phyloP scores from a whole-genome alignment of 2,329 filamentous ascomycete genomes.

The Penicillium sp. region DNA sequence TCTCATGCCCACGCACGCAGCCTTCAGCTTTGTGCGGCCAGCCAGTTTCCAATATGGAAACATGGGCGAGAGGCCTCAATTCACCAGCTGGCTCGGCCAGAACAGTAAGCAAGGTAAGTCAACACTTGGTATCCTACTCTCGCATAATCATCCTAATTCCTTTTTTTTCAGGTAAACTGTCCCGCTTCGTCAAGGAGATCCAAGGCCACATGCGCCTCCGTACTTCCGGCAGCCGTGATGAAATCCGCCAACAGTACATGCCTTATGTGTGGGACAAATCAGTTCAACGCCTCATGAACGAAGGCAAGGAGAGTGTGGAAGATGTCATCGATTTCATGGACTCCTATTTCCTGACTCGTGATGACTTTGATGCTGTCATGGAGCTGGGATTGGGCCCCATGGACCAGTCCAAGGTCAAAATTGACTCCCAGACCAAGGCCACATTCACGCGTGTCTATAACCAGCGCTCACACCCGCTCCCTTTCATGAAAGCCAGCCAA shows the following conservation, averaged over 20 bases:
- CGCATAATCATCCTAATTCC: neutral
- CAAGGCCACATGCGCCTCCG: slow-evolving; percentile 95
- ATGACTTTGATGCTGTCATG: slow-evolving; percentile 89
- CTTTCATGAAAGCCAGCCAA: slow-evolving; percentile 91
- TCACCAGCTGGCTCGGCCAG: slow-evolving; percentile 91
- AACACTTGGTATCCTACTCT: neutral
- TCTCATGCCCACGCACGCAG: slow-evolving; percentile 91
- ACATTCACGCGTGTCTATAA: slow-evolving; percentile 94
- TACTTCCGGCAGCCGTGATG: slow-evolving; percentile 85
- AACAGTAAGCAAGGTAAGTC: slow-evolving; percentile 78
- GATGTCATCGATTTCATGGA: slow-evolving; percentile 95
- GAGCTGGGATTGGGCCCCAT: slow-evolving; percentile 88
- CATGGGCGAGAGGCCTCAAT: slow-evolving; percentile 67
- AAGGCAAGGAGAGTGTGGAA: slow-evolving; percentile 78
- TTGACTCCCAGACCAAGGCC: slow-evolving; percentile 82
- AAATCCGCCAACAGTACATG: slow-evolving; percentile 91
- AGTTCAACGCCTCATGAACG: slow-evolving; percentile 68
- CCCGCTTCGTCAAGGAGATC: slow-evolving; percentile 83
- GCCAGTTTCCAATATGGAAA: slow-evolving; percentile 83
- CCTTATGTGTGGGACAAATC: slow-evolving; percentile 82
- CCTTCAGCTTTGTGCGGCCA: slow-evolving; percentile 91
- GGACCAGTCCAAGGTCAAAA: slow-evolving; percentile 69
- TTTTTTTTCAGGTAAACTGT: slow-evolving; percentile 56
- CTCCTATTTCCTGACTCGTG: slow-evolving; percentile 88
- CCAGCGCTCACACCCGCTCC: slow-evolving; percentile 76